Percentiles rank a stretch among this genome's conserved stretches.
Evolutionary conservation across 176 grass and related monocot species (phyloP).

Genomic region (Oryza punctata): DNA sequence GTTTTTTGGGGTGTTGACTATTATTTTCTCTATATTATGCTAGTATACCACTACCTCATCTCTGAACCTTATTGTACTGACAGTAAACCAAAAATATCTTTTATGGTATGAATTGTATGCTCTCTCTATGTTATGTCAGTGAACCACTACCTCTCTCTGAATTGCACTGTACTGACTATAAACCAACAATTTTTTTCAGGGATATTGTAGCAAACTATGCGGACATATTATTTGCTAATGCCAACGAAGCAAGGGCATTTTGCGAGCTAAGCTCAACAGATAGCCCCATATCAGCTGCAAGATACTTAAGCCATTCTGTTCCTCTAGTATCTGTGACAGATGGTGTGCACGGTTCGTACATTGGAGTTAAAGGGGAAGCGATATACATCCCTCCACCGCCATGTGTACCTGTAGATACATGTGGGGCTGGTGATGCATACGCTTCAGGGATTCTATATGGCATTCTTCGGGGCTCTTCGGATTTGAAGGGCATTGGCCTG

Average conservation of each 20-base stretch:
- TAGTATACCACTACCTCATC: not conserved
- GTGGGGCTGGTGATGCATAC: conserved; percentile 88
- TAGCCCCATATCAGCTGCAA: conserved; percentile 60
- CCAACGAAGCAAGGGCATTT: conserved; percentile 71
- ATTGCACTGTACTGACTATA: not conserved
- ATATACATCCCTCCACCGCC: conserved; percentile 82
- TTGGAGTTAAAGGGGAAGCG: conserved; percentile 81
- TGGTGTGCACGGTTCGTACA: conserved; percentile 73
- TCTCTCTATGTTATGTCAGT: conserved; percentile 4
- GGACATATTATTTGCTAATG: conserved; percentile 85
- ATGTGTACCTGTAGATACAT: conserved; percentile 73
- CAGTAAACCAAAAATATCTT: not conserved
- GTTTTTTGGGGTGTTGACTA: not conserved
- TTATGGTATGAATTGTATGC: too few species aligned
- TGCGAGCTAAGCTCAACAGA: conserved; percentile 60
- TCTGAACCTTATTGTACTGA: conserved; percentile 10
- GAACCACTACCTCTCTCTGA: not conserved
- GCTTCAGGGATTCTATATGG: conserved; percentile 87
- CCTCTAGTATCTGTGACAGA: conserved; percentile 86
- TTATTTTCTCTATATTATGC: conserved; percentile 7
- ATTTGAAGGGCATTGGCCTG: conserved; percentile 76
- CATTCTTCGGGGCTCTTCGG: conserved; percentile 71
- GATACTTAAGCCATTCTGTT: conserved; percentile 75
- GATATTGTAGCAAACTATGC: conserved; percentile 82
- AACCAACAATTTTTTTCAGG: conserved; percentile 47